Percentiles rank a stretch among this genome's conserved stretches.
Evolutionary conservation across 1,284 basidiomycete genomes (phyloP).

Genomic region (Neolentinus lepideus): DNA sequence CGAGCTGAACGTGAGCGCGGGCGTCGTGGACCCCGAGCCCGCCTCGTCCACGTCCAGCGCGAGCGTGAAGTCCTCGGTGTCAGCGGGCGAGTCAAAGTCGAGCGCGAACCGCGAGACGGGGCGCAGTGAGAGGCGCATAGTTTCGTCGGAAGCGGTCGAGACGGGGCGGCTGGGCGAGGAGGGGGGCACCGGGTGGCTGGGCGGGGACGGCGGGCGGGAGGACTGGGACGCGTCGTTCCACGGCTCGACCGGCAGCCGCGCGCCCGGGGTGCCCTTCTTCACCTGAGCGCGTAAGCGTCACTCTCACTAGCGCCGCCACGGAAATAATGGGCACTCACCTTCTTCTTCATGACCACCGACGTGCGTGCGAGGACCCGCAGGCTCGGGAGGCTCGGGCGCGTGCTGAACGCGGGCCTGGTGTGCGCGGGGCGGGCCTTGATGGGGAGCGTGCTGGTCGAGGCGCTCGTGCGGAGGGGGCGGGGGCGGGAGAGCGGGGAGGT

Average conservation of each 20-base stretch:
- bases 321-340: conserved; percentile 31
- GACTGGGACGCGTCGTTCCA: conserved; percentile 31
- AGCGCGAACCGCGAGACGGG: background rate
- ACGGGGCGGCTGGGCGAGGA: background rate
- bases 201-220: background rate
- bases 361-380: conserved; percentile 49
- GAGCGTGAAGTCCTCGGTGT: background rate
- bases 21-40: background rate
- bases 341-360: conserved; percentile 44
- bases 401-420: conserved; percentile 48
- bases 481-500: conserved; percentile 11
- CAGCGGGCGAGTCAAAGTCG: background rate
- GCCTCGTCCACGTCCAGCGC: background rate
- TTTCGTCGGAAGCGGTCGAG: background rate
- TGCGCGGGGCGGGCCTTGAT: conserved; percentile 42
- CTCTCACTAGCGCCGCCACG: background rate
- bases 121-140: background rate
- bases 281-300: conserved; percentile 25
- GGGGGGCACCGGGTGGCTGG: background rate
- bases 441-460: conserved; percentile 4
- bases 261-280: conserved; percentile 53
- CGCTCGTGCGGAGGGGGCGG: conserved; percentile 10
- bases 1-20: background rate
- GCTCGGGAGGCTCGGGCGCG: conserved; percentile 62
- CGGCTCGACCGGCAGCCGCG: conserved; percentile 50